Conservation (phyloP, 2,329 filamentous ascomycete genomes). For the Alternaria hordeiaustralica region DNA sequence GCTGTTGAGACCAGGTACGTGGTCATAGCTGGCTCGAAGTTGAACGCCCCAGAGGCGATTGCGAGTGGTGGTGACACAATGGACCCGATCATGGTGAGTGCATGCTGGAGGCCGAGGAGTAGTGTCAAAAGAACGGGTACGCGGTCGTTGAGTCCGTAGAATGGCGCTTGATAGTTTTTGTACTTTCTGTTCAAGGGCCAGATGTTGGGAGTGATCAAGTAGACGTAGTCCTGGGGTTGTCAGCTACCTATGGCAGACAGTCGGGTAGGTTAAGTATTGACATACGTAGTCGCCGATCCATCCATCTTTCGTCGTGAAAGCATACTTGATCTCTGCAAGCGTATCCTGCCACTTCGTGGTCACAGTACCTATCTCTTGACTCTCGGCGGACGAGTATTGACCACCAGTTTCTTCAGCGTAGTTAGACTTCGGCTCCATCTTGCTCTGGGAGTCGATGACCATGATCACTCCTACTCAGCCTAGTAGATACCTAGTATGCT, state of each 20-base stretch:
- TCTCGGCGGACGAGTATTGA: slow-evolving; percentile 10
- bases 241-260: not conserved
- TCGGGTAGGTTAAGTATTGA: not conserved
- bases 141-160: slow-evolving; percentile 36
- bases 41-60: slow-evolving; percentile 38
- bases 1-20: slow-evolving; percentile 37
- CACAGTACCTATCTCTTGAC: slow-evolving; percentile 4
- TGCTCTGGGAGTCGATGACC: not conserved
- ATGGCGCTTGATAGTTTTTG: slow-evolving; percentile 33
- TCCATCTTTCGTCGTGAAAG: slow-evolving; percentile 46
- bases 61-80: slow-evolving; percentile 40
- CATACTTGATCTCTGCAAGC: slow-evolving; percentile 32
- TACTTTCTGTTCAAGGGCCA: slow-evolving; percentile 35
- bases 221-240: slow-evolving; percentile 44
- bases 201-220: slow-evolving; percentile 32
- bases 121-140: slow-evolving; percentile 35
- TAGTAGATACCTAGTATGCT: not conserved
- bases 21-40: slow-evolving; percentile 31
- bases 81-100: slow-evolving; percentile 34
- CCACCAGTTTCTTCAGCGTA: slow-evolving; percentile 6
- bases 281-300: slow-evolving; percentile 51
- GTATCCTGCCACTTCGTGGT: slow-evolving; percentile 15
- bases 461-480: not conserved
- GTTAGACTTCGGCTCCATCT: not conserved
- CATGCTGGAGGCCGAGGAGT: slow-evolving; percentile 39